A percentile compares a stretch with the other conserved stretches of the same genome.
These are phyloP conservation scores for Lippia alba DNA, from an alignment of 305 asterid genomes.

Conservation along the genomic window DNA sequence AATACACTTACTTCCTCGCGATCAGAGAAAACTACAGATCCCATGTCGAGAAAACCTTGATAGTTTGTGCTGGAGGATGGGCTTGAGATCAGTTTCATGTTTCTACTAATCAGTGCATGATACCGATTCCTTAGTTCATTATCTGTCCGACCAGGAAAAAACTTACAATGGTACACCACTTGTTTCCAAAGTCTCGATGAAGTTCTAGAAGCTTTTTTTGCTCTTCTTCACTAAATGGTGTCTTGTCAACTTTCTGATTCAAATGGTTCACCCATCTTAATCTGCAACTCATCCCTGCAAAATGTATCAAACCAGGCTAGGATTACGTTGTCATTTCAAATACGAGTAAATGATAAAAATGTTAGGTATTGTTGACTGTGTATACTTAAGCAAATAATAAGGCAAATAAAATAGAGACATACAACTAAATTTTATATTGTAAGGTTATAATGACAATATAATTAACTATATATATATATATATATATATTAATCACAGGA, in stretches of 20 bases:
- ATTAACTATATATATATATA: no score
- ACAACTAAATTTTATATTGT: no score
- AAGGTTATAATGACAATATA: no score
- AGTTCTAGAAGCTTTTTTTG: slow-evolving; percentile 14
- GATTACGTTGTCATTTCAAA: background rate
- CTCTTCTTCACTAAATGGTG: slow-evolving; percentile 32
- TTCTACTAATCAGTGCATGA: slow-evolving; percentile 13
- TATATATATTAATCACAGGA: no score
- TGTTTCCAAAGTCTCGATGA: slow-evolving; percentile 27
- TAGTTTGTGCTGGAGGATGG: background rate
- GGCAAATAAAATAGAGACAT: no score
- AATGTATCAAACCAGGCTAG: background rate
- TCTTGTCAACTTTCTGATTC: slow-evolving; percentile 23
- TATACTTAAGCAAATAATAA: no score
- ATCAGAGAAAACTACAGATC: background rate
- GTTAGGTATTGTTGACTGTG: no score
- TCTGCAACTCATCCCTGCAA: slow-evolving; percentile 38
- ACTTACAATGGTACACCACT: slow-evolving; percentile 24
- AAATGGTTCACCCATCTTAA: slow-evolving; percentile 36
- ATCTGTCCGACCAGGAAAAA: slow-evolving; percentile 33
- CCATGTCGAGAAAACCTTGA: background rate
- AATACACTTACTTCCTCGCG: background rate
- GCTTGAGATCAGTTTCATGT: background rate
- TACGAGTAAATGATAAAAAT: background rate
- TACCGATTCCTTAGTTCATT: slow-evolving; percentile 36